These are phyloP conservation scores for Polysphondylium violaceum DNA, from an alignment of 78 protist genomes.

Conservation along the genomic window DNA sequence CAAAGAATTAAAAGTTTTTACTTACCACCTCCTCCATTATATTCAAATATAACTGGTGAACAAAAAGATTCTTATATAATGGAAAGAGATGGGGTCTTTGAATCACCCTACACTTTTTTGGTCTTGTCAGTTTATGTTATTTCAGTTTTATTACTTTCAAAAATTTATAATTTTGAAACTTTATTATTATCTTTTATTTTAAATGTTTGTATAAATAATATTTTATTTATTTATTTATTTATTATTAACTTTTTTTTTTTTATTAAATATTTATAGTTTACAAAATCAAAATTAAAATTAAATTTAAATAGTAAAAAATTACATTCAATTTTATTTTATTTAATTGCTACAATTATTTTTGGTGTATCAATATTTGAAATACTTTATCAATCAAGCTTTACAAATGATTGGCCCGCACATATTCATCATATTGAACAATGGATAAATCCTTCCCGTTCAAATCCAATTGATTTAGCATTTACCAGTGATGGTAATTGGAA, in stretches of 20 bases:
- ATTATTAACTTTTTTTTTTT: too few relatives aligned
- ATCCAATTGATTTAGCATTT: too few relatives aligned
- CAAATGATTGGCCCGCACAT: constrained; percentile 88
- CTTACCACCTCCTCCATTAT: constrained; percentile 43
- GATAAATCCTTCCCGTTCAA: constrained; percentile 11
- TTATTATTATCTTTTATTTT: too few relatives aligned
- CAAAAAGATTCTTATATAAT: background rate
- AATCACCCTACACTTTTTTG: background rate
- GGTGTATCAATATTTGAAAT: constrained; percentile 56
- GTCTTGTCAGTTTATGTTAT: too few relatives aligned
- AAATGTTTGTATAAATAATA: background rate
- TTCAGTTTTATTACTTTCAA: background rate
- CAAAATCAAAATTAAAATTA: background rate
- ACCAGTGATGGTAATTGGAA: too few relatives aligned
- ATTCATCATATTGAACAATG: constrained; percentile 72
- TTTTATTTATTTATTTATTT: too few relatives aligned
- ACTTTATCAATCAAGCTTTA: constrained; percentile 18
- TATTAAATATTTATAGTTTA: background rate
- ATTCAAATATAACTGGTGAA: background rate
- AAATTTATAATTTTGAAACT: background rate
- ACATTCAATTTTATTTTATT: constrained; percentile 1
- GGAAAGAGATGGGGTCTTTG: background rate
- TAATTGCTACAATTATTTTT: constrained; percentile 4
- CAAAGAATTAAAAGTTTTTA: constrained; percentile 36
- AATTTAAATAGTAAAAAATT: background rate